Evolutionary conservation across 257 asterid genomes (phyloP).

Genomic region (Haberlea rhodopensis): DNA sequence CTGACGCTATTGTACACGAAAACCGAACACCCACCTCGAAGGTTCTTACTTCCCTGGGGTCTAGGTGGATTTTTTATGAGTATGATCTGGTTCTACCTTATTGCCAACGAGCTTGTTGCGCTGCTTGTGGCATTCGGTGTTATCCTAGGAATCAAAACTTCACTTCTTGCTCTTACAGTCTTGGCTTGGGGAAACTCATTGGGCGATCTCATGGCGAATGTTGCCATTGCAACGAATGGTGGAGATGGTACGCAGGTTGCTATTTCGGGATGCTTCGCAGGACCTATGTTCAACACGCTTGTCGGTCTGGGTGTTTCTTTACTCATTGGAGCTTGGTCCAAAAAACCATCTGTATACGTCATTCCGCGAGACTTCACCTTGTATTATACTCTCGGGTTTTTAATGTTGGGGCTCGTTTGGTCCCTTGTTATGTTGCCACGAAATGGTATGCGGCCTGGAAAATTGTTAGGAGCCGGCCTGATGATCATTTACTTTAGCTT

Average conservation of each 20-base stretch:
- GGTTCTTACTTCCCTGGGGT: slow-evolving; percentile 60
- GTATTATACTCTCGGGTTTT: slow-evolving; percentile 64
- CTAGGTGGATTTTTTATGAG: slow-evolving; percentile 80
- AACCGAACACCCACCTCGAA: slow-evolving; percentile 49
- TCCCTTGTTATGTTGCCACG: slow-evolving; percentile 59
- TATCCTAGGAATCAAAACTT: slow-evolving; percentile 49
- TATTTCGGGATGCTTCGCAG: slow-evolving; percentile 78
- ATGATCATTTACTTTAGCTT: slow-evolving; percentile 57
- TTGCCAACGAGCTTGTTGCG: slow-evolving; percentile 77
- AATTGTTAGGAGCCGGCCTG: slow-evolving; percentile 60
- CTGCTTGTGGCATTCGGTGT: slow-evolving; percentile 58
- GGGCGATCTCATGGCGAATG: slow-evolving; percentile 81
- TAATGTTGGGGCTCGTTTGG: slow-evolving; percentile 55
- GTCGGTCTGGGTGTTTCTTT: slow-evolving; percentile 71
- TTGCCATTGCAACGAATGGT: slow-evolving; percentile 65
- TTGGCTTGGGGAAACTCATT: slow-evolving; percentile 92
- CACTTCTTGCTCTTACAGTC: slow-evolving; percentile 60
- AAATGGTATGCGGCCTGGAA: slow-evolving; percentile 64
- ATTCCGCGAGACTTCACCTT: slow-evolving; percentile 59
- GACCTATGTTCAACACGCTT: slow-evolving; percentile 83
- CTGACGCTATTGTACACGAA: slow-evolving; percentile 44
- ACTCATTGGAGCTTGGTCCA: slow-evolving; percentile 61
- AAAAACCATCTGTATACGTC: slow-evolving; percentile 41
- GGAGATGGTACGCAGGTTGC: slow-evolving; percentile 75
- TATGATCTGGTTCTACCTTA: slow-evolving; percentile 71